Base-by-base conservation (phyloP, 1,284 basidiomycete genomes). In the Heterobasidion irregulare region DNA sequence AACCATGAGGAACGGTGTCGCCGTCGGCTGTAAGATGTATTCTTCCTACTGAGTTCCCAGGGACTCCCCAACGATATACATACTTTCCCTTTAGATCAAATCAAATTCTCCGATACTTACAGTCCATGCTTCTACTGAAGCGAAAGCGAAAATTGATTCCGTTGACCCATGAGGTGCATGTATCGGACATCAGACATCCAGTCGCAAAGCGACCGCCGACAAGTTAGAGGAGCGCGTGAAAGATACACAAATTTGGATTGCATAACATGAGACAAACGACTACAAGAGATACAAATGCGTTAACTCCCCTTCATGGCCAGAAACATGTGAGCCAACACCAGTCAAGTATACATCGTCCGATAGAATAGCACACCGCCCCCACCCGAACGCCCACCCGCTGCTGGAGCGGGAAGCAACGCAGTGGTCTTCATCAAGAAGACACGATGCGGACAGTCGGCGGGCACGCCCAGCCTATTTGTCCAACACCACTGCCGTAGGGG, bases 191-290 rank as follows among this genome's bases (percentile, higher is more conserved):
- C 26, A 6, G 26, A 26, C 26, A 26, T 26, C 6, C 26, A 26
- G 26, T 26, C 3, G 26, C 26, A 26, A 26, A 26, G 26, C 26
- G 26, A 26, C 26, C 26, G 26, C 26, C 26, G 6, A 26, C 26
- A 5, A 26, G 26, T 26, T 26, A 5, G 26, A 26, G 4, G 26
- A 26, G 6, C 6, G 4, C 26, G 26, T 26, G 49, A 50, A 43
- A 33, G 48, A 50, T 54, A 45, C 47, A 51, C 45, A 46, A 46
- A 12, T 41, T 41, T n/a, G 12, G 47, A 48, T 48, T 48, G 47
- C 47, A 26, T 19, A 32, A 13, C 19, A 26, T 48, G 16, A 33
- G 33, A 48, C 33, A 33, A 19, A 48, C 18, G 15, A 41, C 38
- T 41, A 41, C 38, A 41, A 12, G 38, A 41, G 38, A 41, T 41